A percentile compares a stretch with the other conserved stretches of the same genome.
Conservation (phyloP, 345 rosid genomes). For the Syzygium jambos region DNA sequence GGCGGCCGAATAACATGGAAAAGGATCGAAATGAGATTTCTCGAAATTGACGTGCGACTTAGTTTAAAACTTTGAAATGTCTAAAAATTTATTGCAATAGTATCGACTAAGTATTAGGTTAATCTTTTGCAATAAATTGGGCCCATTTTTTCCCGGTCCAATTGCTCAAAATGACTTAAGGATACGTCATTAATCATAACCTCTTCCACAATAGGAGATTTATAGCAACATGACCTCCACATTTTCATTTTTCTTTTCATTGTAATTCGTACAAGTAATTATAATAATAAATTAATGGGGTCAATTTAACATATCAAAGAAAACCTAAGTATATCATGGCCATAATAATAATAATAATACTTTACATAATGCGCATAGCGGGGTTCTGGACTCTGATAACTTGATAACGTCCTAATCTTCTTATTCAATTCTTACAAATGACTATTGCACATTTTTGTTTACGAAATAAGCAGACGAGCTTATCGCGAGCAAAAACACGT, state of each 20-base stretch:
- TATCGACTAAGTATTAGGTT: too few species aligned
- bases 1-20: background rate
- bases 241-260: too few species aligned
- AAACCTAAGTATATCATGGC: background rate
- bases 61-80: background rate
- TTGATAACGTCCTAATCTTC: too few species aligned
- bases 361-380: too few species aligned
- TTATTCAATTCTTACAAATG: too few species aligned
- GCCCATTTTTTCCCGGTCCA: background rate
- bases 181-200: background rate
- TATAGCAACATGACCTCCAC: background rate
- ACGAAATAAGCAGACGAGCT: too few species aligned
- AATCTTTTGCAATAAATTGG: background rate
- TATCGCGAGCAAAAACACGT: too few species aligned
- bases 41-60: too few species aligned
- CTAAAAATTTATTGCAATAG: background rate
- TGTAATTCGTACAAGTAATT: background rate
- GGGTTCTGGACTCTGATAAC: too few species aligned
- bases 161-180: background rate
- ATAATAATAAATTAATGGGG: too few species aligned
- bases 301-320: too few species aligned
- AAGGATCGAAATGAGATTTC: background rate
- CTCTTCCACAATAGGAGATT: background rate
- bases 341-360: background rate
- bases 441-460: too few species aligned